Conservation (phyloP, 2,329 filamentous ascomycete genomes). For the Furcasterigmium furcatum region DNA sequence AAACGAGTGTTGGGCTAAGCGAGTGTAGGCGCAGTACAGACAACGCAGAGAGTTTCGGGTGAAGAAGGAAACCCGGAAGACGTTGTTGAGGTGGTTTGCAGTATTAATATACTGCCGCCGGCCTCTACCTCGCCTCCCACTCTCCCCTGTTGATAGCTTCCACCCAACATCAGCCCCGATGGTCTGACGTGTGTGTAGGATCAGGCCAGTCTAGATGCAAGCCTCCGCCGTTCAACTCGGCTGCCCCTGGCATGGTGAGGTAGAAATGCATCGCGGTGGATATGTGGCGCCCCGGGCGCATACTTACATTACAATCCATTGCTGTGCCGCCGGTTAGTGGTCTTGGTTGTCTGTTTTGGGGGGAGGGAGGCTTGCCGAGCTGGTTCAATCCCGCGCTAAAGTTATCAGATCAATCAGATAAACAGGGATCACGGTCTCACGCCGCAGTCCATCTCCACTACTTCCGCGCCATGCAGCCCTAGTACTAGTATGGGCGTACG, state of each 20-base stretch:
- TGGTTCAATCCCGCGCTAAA: neutral
- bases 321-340: neutral
- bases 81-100: too few species aligned
- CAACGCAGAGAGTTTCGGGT: neutral
- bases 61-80: neutral
- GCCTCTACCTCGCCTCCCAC: too few species aligned
- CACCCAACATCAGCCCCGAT: too few species aligned
- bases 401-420: slow-evolving; percentile 1
- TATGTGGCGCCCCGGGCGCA: neutral
- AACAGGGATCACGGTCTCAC: neutral
- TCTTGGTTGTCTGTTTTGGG: neutral
- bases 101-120: too few species aligned
- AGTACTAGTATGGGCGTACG: too few species aligned
- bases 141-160: too few species aligned
- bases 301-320: neutral
- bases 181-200: too few species aligned
- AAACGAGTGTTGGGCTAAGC: neutral
- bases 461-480: too few species aligned
- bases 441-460: too few species aligned
- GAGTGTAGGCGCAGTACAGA: neutral
- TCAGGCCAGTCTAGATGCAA: too few species aligned
- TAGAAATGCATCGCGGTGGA: neutral
- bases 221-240: too few species aligned
- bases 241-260: neutral
- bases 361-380: neutral